Evolutionary conservation across 768 basidiomycete genomes (phyloP), one percentile per base, ranked within the genome.

Genomic region (Suillus spraguei): DNA sequence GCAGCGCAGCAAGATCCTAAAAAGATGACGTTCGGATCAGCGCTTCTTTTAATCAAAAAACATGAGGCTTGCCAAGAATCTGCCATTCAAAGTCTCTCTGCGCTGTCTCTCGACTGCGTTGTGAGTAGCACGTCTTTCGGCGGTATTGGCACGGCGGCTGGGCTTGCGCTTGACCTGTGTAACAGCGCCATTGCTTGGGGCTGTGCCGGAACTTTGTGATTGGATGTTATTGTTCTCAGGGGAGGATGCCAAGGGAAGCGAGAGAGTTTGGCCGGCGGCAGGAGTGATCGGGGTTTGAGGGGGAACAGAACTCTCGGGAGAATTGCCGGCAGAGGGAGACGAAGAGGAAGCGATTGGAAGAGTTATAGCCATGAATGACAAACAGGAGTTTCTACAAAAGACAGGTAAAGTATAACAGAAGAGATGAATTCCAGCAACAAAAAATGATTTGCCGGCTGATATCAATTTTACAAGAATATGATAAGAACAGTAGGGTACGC

Each of bases 51-150:
- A 20, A 41, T 39, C 6, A 47, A 52, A 53, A 28, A 70, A 62
- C 67, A 68, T 61, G 60, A 58, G 58, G 76, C 89, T 70, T 74
- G 89, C 92, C 69, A 97, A 80, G 81, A 99, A 99, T 63, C 95
- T 85, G 60, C 91, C 87, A 74, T 98, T 99, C 59, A 99, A 80
- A 52, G 92, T 95, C 80, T 99, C 97, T 58, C 97, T 82, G 55
- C 97, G 85, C 72, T 92, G 91, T 59, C 97, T 85, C 80, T 98
- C 97, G 63, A 98, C 94, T 38, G 97, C 97, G 74, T 99, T 99
- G 80, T 99, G 97, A 24, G 93, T 95, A 4, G 95, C 94, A 41
- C 97, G 82, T 77, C 96, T 92, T 76, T 98, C 97, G 59, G 95
- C 96, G 60, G 96, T 98, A 79, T 98, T 98, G 60, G 95, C 95